Conservation (phyloP, 208 protist species). For the Blastocrithidia nonstop region DNA sequence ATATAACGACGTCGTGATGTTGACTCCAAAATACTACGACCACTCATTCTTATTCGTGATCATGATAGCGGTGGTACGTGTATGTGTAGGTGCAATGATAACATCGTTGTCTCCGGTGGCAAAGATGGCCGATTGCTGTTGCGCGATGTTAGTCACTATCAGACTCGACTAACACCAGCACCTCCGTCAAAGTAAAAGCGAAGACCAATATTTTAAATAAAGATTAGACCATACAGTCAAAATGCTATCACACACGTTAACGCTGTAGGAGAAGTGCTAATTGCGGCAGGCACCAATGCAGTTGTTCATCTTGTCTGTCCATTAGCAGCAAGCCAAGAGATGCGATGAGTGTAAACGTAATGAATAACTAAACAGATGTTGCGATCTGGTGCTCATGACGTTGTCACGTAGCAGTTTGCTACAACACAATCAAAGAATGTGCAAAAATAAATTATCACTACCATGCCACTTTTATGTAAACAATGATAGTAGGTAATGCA, state of each 20-base stretch:
- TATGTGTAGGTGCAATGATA: constrained; percentile 16
- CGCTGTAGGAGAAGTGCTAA: constrained; percentile 2
- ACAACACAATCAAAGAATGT: too few relatives aligned
- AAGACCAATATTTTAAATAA: constrained; percentile 18
- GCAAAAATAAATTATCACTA: too few relatives aligned
- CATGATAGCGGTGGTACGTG: constrained; percentile 47
- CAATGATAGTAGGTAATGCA: constrained; percentile 27
- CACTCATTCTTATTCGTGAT: constrained; percentile 55
- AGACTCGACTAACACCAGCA: constrained; percentile 27
- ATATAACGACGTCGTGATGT: constrained; percentile 43
- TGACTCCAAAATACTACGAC: constrained; percentile 42
- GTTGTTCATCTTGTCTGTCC: too few relatives aligned
- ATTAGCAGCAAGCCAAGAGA: too few relatives aligned
- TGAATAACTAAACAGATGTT: too few relatives aligned
- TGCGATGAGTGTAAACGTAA: too few relatives aligned
- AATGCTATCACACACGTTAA: constrained; percentile 26
- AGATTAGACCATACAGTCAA: constrained; percentile 23
- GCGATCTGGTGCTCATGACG: too few relatives aligned
- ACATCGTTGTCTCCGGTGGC: constrained; percentile 37
- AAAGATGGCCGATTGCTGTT: constrained; percentile 40
- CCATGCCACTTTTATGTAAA: constrained; percentile 17
- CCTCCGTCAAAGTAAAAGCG: constrained; percentile 74
- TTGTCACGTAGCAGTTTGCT: too few relatives aligned
- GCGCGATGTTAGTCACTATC: constrained; percentile 54
- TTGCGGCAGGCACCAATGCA: constrained; percentile 9